Base-by-base conservation (phyloP, 495 filamentous ascomycete species). In the Pseudoneurospora amorphoporcata region DNA sequence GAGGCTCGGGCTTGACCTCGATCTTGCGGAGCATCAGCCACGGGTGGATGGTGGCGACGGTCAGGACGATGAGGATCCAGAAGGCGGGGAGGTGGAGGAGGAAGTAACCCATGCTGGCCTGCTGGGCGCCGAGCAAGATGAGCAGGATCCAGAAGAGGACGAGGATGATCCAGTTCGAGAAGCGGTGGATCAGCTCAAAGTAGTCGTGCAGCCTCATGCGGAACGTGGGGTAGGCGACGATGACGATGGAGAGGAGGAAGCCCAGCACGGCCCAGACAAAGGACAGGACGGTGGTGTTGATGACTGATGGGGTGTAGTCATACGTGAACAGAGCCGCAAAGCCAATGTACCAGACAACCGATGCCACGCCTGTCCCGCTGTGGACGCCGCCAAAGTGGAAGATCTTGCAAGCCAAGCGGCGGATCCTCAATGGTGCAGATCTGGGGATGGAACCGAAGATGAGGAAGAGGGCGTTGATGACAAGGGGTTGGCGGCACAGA, bases 381-480 rank as follows among this genome's bases (percentile, higher is more conserved):
- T 94, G 92, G 4, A 93, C 84, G 39, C 92, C 92, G 68, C 92
- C 92, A 75, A 91, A 89, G 75, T 93, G 90, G 77, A 92, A 94
- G 39, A 92, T 84, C 75, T 92, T 92, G 65, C 90, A 89, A 3
- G 88, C 85, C 37, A 89, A 80, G 3, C 87, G 85, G 65, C 92
- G 91, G 70, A 95, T 79, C 37, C 83, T 79, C 40, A 92, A 79
- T 2, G 92, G 92, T 58, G 86, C 85, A 8, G 85, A 89, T 35
- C 86, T 82, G 2, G 92, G 92, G 70, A 84, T 76, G 29, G 76
- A 71, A 71, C 79, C 90, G 69, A 88, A 88, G 69, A 88, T 75
- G 70, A 82, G 79, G 76, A 90, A 94, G 42, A 93, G 87, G 38
- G 86, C 71, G 80, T 95, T 95, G 77, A 95, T 83, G 37, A 93